These are phyloP conservation scores for Penicillium odoratum DNA, from an alignment of 495 filamentous ascomycete genomes.

Conservation along the genomic window DNA sequence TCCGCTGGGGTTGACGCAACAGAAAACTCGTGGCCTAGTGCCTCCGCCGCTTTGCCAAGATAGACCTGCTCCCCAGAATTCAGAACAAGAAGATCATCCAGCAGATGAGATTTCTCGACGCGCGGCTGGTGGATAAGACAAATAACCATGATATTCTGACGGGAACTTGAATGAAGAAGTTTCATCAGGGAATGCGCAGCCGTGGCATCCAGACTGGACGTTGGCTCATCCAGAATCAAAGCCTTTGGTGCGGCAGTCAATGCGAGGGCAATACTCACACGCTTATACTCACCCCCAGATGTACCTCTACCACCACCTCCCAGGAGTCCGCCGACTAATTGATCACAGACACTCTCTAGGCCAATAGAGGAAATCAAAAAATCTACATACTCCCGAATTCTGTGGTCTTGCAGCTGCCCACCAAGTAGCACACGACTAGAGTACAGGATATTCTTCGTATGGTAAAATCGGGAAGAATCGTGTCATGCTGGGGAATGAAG, in stretches of 20 bases:
- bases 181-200: constrained; percentile 65
- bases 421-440: constrained; percentile 49
- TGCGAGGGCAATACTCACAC: constrained; percentile 37
- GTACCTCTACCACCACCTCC: constrained; percentile 56
- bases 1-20: constrained; percentile 18
- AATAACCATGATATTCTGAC: constrained; percentile 66
- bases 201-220: constrained; percentile 71
- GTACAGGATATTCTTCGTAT: constrained; percentile 50
- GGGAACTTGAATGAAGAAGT: constrained; percentile 65
- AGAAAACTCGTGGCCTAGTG: constrained; percentile 60
- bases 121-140: constrained; percentile 78
- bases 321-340: constrained; percentile 67
- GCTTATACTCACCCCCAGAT: constrained; percentile 78
- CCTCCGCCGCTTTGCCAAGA: constrained; percentile 64
- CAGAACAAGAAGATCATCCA: constrained; percentile 77
- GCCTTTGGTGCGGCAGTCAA: constrained; percentile 67
- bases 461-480: constrained; percentile 49
- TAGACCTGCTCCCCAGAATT: constrained; percentile 69
- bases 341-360: constrained; percentile 58
- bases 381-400: constrained; percentile 44
- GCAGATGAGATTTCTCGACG: constrained; percentile 72
- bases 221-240: constrained; percentile 74
- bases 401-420: constrained; percentile 13
- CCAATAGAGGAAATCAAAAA: constrained; percentile 43
- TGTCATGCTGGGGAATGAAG: constrained; percentile 56